Evolutionary conservation across 805 yeast species (phyloP), one percentile per base, ranked within the genome.

Genomic region (Metschnikowia koreensis): DNA sequence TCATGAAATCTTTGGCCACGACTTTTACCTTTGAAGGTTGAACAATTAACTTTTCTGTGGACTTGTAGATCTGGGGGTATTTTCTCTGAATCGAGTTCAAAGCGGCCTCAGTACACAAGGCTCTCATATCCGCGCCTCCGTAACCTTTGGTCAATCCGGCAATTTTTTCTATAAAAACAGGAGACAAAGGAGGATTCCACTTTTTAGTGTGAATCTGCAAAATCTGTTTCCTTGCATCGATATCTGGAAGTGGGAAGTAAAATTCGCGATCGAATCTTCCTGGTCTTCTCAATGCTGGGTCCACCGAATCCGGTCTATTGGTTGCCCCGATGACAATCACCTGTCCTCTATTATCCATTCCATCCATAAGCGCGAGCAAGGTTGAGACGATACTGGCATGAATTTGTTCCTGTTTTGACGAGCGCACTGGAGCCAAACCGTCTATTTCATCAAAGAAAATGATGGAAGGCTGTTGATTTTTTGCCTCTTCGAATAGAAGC

Each of bases 251-350:
- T 5, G 98, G 96, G 75, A 94, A 94, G 68, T 89, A 94, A 66
- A 94, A 94, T 66, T 94, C 99, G 58, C 99, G 80, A 66, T 94
- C 99, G 63, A 94, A 94, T 67, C 99, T 80, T 1, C 99, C 99
- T 0, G 99, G 99, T 61, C 99, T 81, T 64, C 99, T 81, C 52
- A 94, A 76, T 0, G 99, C 99, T 1, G 99, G 97, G 69, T 94
- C 99, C n/a, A 94, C 89, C 0, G 97, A 88, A 70, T 94, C 98
- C 0, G 99, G 99, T 64, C 99, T 77, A 70, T 94, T 94, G 0
- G 99, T 94, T 1, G 99, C 99, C 53, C 99, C 99, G 60, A 94
- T 92, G 2, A 94, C 97, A 57, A 94, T 93, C 16, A 94, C 98
- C 66, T 94, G 98, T 7, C 99, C 99, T 66, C 98, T 82, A 60